These are phyloP conservation scores for Apiospora phragmitis DNA, from an alignment of 2,329 filamentous ascomycete genomes.

Conservation along the genomic window DNA sequence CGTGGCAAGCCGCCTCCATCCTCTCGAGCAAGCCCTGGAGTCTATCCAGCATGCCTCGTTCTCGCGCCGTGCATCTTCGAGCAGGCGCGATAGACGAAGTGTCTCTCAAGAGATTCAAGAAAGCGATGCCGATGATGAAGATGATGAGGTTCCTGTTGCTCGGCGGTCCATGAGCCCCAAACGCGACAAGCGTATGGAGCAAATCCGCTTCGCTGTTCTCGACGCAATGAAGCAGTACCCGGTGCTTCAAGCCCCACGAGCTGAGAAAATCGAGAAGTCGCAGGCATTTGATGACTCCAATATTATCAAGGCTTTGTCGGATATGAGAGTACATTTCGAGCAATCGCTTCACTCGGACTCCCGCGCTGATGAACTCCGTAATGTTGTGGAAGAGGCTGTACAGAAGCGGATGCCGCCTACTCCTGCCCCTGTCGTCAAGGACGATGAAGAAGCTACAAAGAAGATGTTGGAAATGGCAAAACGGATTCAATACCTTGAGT, in stretches of 20 bases:
- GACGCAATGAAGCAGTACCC: constrained; percentile 70
- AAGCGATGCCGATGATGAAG: constrained; percentile 94
- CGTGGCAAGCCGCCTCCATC: constrained; percentile 73
- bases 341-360: constrained; percentile 45
- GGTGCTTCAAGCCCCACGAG: constrained; percentile 30
- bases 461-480: constrained; percentile 60
- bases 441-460: constrained; percentile 53
- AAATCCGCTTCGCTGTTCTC: constrained; percentile 71
- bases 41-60: constrained; percentile 69
- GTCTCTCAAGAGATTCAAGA: constrained; percentile 70
- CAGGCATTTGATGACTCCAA: constrained; percentile 44
- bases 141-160: constrained; percentile 65
- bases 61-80: constrained; percentile 55
- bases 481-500: constrained; percentile 47
- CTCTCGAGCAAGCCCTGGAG: constrained; percentile 77
- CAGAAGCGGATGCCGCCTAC: constrained; percentile 56
- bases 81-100: constrained; percentile 62
- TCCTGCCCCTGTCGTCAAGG: constrained; percentile 43
- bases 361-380: constrained; percentile 56
- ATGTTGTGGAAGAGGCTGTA: constrained; percentile 64
- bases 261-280: constrained; percentile 25
- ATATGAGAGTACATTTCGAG: constrained; percentile 57
- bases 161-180: constrained; percentile 75
- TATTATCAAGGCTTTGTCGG: constrained; percentile 67
- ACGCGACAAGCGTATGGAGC: constrained; percentile 77